Base-by-base conservation (phyloP, 192 early-diverging fungal species). In the Coemansia sp. region DNA sequence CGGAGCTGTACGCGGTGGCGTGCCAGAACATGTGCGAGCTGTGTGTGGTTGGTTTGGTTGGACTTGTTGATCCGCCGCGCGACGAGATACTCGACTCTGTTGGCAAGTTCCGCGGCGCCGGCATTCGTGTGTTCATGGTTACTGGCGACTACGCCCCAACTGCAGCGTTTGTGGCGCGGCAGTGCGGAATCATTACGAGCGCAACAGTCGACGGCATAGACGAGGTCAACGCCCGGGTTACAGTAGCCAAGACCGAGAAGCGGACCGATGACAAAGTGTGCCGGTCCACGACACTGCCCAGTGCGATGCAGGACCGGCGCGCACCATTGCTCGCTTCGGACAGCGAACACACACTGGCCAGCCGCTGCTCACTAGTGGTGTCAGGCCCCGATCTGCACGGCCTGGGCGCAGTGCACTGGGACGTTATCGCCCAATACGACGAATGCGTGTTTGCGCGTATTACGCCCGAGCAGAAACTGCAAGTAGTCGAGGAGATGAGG, bases 361-460 rank as follows among this genome's bases (percentile, higher is more conserved):
- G 20, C 8, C 51, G 36, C 6, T 40, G 34, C 23, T 64, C 87
- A 10, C 72, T 91, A n/a, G 74, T 90, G 4, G 51, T 94, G 6
- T 85, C 85, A 31, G 93, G 93, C 3, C 65, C 81, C 1, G 89
- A 93, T 47, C 64, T 94, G 53, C 65, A 55, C 21, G 77, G 66
- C 0, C 65, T 94, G 72, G 86, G 82, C 15, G 57, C 77, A 1
- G 74, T 65, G 21, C 83, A 91, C 42, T 96, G 92, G 94, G 87
- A 92, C 64, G 66, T 75, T 2, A 82, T 87, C 0, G 74, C 84
- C 37, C 20, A 65, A 22, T 93, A 92, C 76, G 79, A 84, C 57
- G 89, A 91, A 66, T 86, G 93, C 42, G 88, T 88, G 46, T 95
- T 95, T 88, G 90, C 90, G 12, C 85, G 93, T n/a, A 93, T 91